Conservation (phyloP, 2,329 filamentous ascomycete species). For the Phialocephala subalpina region DNA sequence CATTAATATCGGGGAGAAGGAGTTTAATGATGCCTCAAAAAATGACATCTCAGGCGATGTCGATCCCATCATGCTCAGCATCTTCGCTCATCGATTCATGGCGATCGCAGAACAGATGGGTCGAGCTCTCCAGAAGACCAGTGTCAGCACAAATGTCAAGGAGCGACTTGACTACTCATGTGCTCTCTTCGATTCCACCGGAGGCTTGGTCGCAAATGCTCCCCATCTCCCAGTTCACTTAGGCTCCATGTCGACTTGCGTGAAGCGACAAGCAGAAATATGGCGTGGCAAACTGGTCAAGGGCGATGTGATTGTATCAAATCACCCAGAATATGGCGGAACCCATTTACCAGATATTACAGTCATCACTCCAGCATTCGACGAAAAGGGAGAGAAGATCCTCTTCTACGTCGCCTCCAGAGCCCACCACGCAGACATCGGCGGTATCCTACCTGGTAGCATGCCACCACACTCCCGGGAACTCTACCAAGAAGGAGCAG, state of each 20-base stretch:
- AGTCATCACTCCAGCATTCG: constrained; percentile 81
- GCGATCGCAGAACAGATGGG: constrained; percentile 89
- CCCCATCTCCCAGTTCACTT: constrained; percentile 84
- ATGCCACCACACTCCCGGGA: constrained; percentile 82
- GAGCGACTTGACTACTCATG: constrained; percentile 86
- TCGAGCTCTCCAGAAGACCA: constrained; percentile 79
- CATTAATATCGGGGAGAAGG: constrained; percentile 77
- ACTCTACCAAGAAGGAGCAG: constrained; percentile 70
- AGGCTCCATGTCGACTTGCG: constrained; percentile 86
- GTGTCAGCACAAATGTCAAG: constrained; percentile 82
- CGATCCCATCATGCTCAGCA: constrained; percentile 79
- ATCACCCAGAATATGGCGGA: constrained; percentile 84
- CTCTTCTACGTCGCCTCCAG: constrained; percentile 79
- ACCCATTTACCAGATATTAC: constrained; percentile 88
- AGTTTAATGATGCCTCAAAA: constrained; percentile 47
- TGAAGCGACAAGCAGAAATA: constrained; percentile 79
- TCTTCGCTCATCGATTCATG: constrained; percentile 87
- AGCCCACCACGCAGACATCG: constrained; percentile 85
- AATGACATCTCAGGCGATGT: constrained; percentile 57
- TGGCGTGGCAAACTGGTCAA: constrained; percentile 81
- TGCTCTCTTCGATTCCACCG: constrained; percentile 79
- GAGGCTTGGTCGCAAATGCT: constrained; percentile 80
- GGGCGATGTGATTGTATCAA: constrained; percentile 84
- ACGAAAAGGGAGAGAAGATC: constrained; percentile 69
- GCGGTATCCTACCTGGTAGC: constrained; percentile 80